phyloP scores from a whole-genome alignment of 345 rosid species.

The Luvunga scandens region DNA sequence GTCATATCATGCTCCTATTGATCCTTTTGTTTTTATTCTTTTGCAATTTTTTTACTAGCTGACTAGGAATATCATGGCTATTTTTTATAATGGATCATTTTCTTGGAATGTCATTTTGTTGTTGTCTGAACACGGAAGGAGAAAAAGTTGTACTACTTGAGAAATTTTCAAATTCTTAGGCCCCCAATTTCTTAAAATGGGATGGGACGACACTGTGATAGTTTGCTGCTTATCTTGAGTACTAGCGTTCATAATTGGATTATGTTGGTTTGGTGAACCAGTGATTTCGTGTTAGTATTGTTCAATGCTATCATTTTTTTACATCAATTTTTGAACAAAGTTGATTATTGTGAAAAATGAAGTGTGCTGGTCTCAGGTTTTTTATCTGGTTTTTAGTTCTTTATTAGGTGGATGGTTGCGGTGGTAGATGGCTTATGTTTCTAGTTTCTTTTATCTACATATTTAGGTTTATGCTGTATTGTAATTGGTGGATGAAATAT shows the following conservation, averaged over 20 bases:
- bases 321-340: neutral
- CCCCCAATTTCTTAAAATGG: neutral
- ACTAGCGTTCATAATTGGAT: neutral
- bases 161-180: neutral
- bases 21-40: neutral
- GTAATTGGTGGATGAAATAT: neutral
- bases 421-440: neutral
- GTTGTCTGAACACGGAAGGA: too few relatives aligned
- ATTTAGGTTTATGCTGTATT: neutral
- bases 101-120: neutral
- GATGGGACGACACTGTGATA: neutral
- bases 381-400: neutral
- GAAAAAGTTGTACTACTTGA: neutral
- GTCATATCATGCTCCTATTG: neutral
- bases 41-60: neutral
- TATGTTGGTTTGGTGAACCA: too few relatives aligned
- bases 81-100: neutral
- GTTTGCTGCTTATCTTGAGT: neutral
- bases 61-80: neutral
- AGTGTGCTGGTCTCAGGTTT: neutral
- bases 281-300: neutral
- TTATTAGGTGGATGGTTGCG: neutral
- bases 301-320: neutral
- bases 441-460: neutral
- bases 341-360: neutral